Conservation (phyloP, 805 yeast species). For the Candida nitratophila region DNA sequence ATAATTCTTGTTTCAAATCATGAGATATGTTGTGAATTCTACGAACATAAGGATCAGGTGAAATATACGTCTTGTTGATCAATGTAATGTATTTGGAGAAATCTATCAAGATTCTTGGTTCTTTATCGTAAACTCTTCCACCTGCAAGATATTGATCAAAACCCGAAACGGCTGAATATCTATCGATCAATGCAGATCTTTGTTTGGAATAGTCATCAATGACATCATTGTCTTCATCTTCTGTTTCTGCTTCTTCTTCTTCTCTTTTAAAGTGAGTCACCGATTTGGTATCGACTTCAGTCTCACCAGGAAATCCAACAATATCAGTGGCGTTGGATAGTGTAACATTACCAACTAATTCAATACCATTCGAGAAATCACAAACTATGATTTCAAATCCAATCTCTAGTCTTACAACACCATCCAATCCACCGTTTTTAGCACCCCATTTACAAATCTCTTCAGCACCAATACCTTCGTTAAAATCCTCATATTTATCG, state of each 20-base stretch:
- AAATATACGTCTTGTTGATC: constrained; percentile 40
- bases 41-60: constrained; percentile 40
- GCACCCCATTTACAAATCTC: constrained; percentile 52
- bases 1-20: constrained; percentile 28
- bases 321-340: constrained; percentile 29
- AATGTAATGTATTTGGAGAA: constrained; percentile 47
- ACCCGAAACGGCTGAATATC: constrained; percentile 24
- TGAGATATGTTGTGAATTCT: constrained; percentile 30
- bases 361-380: constrained; percentile 45
- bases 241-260: neutral
- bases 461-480: constrained; percentile 41
- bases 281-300: neutral
- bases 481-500: constrained; percentile 21
- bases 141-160: constrained; percentile 45
- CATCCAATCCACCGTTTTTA: constrained; percentile 41
- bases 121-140: constrained; percentile 38
- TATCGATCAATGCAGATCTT: constrained; percentile 19
- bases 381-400: constrained; percentile 60
- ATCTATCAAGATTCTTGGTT: constrained; percentile 42
- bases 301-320: constrained; percentile 31
- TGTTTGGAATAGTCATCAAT: constrained; percentile 5
- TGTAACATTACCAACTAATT: constrained; percentile 38
- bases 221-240: too few species aligned
- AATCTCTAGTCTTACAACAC: constrained; percentile 48
- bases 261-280: neutral